A percentile compares a stretch with the other conserved stretches of the same genome.
These are phyloP conservation scores for Brasenia schreberi DNA, from an alignment of 164 flowering plant species.

Conservation along the genomic window DNA sequence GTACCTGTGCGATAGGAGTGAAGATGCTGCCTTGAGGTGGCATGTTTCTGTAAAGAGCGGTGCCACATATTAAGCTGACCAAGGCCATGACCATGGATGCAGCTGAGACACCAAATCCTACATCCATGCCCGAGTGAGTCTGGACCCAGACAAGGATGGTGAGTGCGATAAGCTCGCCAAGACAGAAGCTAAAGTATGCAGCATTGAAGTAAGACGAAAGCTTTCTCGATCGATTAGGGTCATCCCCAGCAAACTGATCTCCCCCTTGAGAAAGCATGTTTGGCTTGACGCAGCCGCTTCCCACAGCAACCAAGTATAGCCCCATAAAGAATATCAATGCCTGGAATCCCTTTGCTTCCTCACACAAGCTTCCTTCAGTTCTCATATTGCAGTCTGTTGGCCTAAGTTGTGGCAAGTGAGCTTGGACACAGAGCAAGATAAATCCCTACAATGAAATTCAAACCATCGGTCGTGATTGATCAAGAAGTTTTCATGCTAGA, in stretches of 20 bases:
- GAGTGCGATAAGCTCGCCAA: slow-evolving; percentile 82
- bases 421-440: slow-evolving; percentile 73
- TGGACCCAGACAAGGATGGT: slow-evolving; percentile 83
- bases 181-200: slow-evolving; percentile 88
- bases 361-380: slow-evolving; percentile 15
- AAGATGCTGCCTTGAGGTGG: slow-evolving; percentile 80
- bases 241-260: slow-evolving; percentile 48
- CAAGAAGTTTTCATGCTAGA: not conserved
- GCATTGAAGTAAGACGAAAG: slow-evolving; percentile 89
- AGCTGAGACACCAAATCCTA: slow-evolving; percentile 88
- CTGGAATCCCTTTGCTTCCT: slow-evolving; percentile 40
- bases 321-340: slow-evolving; percentile 46
- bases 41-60: slow-evolving; percentile 56
- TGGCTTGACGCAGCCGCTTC: slow-evolving; percentile 95
- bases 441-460: slow-evolving; percentile 15
- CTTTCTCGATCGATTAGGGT: slow-evolving; percentile 41
- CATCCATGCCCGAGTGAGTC: slow-evolving; percentile 90
- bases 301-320: slow-evolving; percentile 66
- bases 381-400: slow-evolving; percentile 69
- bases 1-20: slow-evolving; percentile 84
- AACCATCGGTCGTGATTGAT: not conserved
- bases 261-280: slow-evolving; percentile 96
- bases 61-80: slow-evolving; percentile 55
- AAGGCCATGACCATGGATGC: slow-evolving; percentile 84
- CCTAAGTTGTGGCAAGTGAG: slow-evolving; percentile 76